These are phyloP conservation scores for Physcomitrium patens DNA, from an alignment of 225 moss, liverwort and hornwort species.

Conservation along the genomic window DNA sequence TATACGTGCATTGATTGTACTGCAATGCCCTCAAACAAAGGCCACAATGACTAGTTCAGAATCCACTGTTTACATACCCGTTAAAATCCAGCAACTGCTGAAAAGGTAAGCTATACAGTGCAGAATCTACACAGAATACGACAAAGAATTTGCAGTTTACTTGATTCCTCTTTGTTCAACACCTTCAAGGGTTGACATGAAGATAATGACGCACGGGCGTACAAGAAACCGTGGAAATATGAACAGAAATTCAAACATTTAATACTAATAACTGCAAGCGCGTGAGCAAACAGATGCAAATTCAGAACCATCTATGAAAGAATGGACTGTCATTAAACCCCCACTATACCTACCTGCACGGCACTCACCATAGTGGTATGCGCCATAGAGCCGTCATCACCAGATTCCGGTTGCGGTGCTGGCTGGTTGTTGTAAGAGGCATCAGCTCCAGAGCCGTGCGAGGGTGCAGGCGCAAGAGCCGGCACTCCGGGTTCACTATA, in stretches of 20 bases:
- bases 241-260: neutral
- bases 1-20: conserved; percentile 73
- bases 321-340: neutral
- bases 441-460: conserved; percentile 38
- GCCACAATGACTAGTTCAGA: neutral
- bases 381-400: conserved; percentile 45
- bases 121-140: too few relatives aligned
- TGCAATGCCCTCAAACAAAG: conserved; percentile 30
- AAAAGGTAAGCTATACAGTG: too few relatives aligned
- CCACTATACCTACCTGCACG: conserved; percentile 50
- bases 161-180: too few relatives aligned
- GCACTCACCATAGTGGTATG: conserved; percentile 75
- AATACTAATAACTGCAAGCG: neutral
- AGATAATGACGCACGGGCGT: too few relatives aligned
- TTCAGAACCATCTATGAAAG: neutral
- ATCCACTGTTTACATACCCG: neutral
- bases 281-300: neutral
- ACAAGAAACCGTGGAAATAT: too few relatives aligned
- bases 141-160: too few relatives aligned
- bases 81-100: neutral
- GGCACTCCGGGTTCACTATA: conserved; percentile 14
- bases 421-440: neutral
- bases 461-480: conserved; percentile 32
- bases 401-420: conserved; percentile 2
- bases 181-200: too few relatives aligned